Evolutionary conservation across 2,329 filamentous ascomycete genomes (phyloP), one percentile per base, ranked within the genome.

Genomic region (Diaporthe caulivora): DNA sequence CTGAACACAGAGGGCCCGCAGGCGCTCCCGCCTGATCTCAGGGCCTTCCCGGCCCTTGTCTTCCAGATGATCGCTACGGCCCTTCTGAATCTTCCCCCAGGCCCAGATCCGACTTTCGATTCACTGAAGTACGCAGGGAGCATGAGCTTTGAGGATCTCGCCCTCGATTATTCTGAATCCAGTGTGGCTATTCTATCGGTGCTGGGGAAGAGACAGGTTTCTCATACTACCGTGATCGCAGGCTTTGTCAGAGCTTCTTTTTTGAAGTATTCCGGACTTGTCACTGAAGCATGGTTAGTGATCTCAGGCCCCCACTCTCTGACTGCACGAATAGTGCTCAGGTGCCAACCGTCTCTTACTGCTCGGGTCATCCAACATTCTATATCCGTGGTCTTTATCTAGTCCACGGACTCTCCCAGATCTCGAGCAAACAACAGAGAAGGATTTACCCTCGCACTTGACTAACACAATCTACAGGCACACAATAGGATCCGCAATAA

Each of bases 141-240:
- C 62, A 90, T 91, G 87, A 87, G 87, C 2, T 90, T 91, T 74
- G 88, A 91, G 78, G 89, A 91, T 67, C 80, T 92, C 26, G 89
- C 90, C 2, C 82, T 83, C 21, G 90, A 91, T 72, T 92, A 91
- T 77, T 91, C 89, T 77, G 89, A 92, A 71, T 86, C 87, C 0
- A 88, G 89, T 9, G 82, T 87, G 34, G 83, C 86, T 11, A 85
- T 92, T 55, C 78, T 90, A 53, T 83, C 83, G 21, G 79, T 92
- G 29, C 81, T 92, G 31, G 90, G 89, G 21, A 91, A 91, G 80
- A 84, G 86, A 62, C 83, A 88, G 57, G 86, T 91, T 75, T 87
- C 88, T 6, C 77, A 91, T 17, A 86, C 87, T 10, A 88, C 88
- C 0, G 88, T 92, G 5, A 83, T 90, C 73, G 87, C 90, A 2